Conservation (phyloP, 768 basidiomycete genomes). For the Rhizopogon rudus region DNA sequence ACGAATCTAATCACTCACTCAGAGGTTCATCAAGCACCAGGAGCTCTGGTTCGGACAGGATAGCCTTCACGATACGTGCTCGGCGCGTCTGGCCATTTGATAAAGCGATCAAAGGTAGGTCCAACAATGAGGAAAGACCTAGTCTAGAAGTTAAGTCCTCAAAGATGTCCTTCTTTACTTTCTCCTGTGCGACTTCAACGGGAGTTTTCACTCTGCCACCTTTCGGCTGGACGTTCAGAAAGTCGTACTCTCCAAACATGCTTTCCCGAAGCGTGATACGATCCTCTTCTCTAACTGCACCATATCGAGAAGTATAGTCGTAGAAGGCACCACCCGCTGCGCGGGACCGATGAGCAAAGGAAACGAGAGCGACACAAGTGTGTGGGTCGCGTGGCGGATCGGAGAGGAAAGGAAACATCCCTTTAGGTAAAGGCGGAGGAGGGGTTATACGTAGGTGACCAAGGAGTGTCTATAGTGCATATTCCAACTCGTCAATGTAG, state of each 20-base stretch:
- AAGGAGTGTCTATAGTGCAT: constrained; percentile 47
- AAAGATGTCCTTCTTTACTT: constrained; percentile 34
- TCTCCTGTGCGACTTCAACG: constrained; percentile 21
- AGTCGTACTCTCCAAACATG: constrained; percentile 53
- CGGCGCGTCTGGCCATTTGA: constrained; percentile 91
- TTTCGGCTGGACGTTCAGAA: constrained; percentile 23
- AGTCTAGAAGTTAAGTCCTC: constrained; percentile 51
- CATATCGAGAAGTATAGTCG: constrained; percentile 92
- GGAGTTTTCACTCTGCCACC: constrained; percentile 15
- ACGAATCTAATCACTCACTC: constrained; percentile 42
- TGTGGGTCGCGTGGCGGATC: constrained; percentile 41
- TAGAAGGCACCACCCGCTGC: constrained; percentile 71
- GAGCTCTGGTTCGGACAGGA: constrained; percentile 66
- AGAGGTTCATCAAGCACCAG: constrained; percentile 90
- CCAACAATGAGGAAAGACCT: constrained; percentile 58
- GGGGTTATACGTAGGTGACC: constrained; percentile 71
- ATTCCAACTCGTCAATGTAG: not conserved
- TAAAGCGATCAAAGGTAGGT: constrained; percentile 78
- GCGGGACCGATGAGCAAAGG: constrained; percentile 59
- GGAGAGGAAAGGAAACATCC: constrained; percentile 74
- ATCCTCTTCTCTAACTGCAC: constrained; percentile 83
- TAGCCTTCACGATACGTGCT: constrained; percentile 75
- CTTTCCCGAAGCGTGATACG: constrained; percentile 68
- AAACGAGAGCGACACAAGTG: constrained; percentile 49
- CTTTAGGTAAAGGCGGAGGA: constrained; percentile 51